Base-by-base conservation (phyloP, 352 stramenopile genomes). In the Phytophthora quininea region DNA sequence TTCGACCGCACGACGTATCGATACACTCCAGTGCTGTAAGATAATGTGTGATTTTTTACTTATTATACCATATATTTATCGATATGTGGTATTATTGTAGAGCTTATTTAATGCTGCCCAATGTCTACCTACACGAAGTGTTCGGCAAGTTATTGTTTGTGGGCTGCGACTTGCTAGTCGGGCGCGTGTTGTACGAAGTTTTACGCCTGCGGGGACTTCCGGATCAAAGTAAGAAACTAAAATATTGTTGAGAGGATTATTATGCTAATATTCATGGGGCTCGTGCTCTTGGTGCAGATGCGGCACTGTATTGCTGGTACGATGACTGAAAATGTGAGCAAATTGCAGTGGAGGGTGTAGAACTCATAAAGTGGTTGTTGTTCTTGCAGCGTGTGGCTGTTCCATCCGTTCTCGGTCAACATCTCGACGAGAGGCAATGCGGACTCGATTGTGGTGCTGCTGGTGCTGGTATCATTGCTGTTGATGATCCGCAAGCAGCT, bases 371-470 rank as follows among this genome's bases (percentile, higher is more conserved):
- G 63, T 50, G 32, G 6, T 58, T 43, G 42, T 8, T 53, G 14
- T 38, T 47, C 24, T 33, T 31, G 38, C 42, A 89, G 83, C 45
- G 69, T 98, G 27, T 99, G 97, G 97, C 74, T 99, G 15, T 99
- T 99, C 61, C 98, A 99, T 70, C 98, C 98, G 15, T 92, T 99
- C 56, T 96, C 97, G 15, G 96, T 99, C 52, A 99, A 99, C 61
- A 99, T 99, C 71, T 99, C 97, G 58, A 99, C 97, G n/a, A 86
- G 98, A 38, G 98, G 98, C 47, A 99, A 98, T 58, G 90, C 97
- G 10, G 98, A 99, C 75, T 95, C 92, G 45, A 87, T 99, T 53
- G 92, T 98, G 55, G 91, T 92, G 50, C 68, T 96, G 43, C 79
- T 99, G 24, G 96, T 99, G 54, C 76, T 99, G 55, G 65, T 99